Percentiles rank a stretch among this genome's conserved stretches.
phyloP scores from a whole-genome alignment of 768 basidiomycete genomes.

The Vishniacozyma victoriae region DNA sequence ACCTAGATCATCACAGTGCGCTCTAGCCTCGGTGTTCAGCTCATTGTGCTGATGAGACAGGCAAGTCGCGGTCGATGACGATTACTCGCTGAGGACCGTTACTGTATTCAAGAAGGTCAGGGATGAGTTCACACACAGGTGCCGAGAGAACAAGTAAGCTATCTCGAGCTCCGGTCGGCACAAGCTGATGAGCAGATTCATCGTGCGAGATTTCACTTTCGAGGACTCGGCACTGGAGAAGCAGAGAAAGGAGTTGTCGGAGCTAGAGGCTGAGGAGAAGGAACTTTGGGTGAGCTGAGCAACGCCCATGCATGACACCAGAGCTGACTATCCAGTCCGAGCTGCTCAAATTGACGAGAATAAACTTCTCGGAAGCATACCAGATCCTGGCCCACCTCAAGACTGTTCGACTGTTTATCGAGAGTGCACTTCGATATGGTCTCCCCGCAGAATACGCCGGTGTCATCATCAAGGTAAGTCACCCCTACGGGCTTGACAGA shows the following conservation, averaged over 20 bases:
- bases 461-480: slow-evolving; percentile 66
- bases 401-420: slow-evolving; percentile 81
- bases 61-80: slow-evolving; percentile 73
- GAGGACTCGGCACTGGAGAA: slow-evolving; percentile 74
- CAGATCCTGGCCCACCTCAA: slow-evolving; percentile 91
- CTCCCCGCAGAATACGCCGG: slow-evolving; percentile 86
- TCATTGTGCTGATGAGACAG: slow-evolving; percentile 48
- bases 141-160: slow-evolving; percentile 84
- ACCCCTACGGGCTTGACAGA: background rate
- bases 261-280: slow-evolving; percentile 79
- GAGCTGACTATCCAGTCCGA: slow-evolving; percentile 62
- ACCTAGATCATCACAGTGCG: slow-evolving; percentile 80
- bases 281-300: slow-evolving; percentile 78
- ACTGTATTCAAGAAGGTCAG: slow-evolving; percentile 85
- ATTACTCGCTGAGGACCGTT: slow-evolving; percentile 76
- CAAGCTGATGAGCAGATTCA: slow-evolving; percentile 57
- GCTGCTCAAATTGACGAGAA: slow-evolving; percentile 77
- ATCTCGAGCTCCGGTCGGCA: background rate
- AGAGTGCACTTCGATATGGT: slow-evolving; percentile 92
- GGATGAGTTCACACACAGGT: slow-evolving; percentile 89
- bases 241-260: slow-evolving; percentile 67
- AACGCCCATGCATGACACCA: background rate
- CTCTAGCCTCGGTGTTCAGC: slow-evolving; percentile 10
- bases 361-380: slow-evolving; percentile 95
- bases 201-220: slow-evolving; percentile 87